These are phyloP conservation scores for Trichoderma polysporum DNA, from an alignment of 2,329 filamentous ascomycete genomes.

Conservation along the genomic window DNA sequence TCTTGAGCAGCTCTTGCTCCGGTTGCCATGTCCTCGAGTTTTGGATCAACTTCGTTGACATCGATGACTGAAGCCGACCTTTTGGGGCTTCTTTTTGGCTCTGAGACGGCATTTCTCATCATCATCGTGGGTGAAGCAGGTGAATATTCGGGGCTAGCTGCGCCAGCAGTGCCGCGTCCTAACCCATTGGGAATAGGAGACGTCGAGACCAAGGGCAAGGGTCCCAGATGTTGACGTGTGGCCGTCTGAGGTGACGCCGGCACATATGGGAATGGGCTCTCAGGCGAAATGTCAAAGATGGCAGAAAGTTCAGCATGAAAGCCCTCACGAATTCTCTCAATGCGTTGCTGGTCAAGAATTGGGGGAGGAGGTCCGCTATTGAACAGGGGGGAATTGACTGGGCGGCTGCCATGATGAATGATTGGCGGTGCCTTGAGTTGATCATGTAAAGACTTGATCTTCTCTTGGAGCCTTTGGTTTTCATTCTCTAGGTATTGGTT, in stretches of 20 bases:
- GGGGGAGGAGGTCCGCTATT: neutral
- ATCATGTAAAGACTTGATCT: no score
- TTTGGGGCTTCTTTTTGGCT: neutral
- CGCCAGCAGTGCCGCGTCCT: neutral
- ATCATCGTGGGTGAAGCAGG: neutral
- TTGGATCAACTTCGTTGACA: constrained; percentile 58
- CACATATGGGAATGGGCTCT: neutral
- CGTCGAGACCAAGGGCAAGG: neutral
- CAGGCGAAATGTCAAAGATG: neutral
- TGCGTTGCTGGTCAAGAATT: neutral
- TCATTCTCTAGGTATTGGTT: no score
- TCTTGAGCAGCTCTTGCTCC: constrained; percentile 54
- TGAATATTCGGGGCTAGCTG: neutral
- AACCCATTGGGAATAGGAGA: neutral
- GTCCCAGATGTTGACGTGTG: no score
- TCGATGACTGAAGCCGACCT: constrained; percentile 42
- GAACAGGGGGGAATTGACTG: constrained; percentile 23
- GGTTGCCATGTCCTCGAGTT: constrained; percentile 59
- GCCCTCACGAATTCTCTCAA: no score
- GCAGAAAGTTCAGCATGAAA: no score
- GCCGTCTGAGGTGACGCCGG: neutral
- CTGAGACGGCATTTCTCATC: neutral
- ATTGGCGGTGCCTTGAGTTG: neutral
- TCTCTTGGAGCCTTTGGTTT: no score
- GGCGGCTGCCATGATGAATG: constrained; percentile 34